Evolutionary conservation across 208 protist genomes (phyloP), one percentile per base, ranked within the genome.

Genomic region (Trypanosoma caninum): DNA sequence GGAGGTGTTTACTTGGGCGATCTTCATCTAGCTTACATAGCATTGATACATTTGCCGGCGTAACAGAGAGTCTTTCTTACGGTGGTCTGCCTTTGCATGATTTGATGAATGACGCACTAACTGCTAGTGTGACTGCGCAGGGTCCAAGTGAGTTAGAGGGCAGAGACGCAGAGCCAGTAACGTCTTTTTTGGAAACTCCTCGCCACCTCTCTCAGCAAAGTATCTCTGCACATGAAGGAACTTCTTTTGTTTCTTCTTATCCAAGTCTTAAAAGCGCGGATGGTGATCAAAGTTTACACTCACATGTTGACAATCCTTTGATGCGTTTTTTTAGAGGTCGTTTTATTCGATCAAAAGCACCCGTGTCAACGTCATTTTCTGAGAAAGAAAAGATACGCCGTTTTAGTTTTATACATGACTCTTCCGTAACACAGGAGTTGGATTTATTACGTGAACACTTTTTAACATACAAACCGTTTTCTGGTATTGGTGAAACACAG

Each of bases 401-500:
- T 23, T 20, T n/a, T 14, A 28, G 11, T 13, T 10, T 59, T 10
- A 33, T 6, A 22, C 28, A 5, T 6, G 14, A 18, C 5, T 18
- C 6, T 20, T 4, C 20, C 10, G 1, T 8, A 22, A 61, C 66
- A 34, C 74, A 76, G 30, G 87, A 94, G 59, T n/a, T 87, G 10
- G 47, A 69, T 27, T 34, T 40, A 7, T 51, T 89, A 44, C 70
- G 82, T n/a, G 68, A 90, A 35, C 66, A 68, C 18, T 47, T 88
- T 34, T 25, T 47, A 23, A 30, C 53, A 64, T 84, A 77, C 65
- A 72, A 86, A 23, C 66, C 66, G 41, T 94, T 95, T 52, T 66
- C 64, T 44, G 58, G 69, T 10, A 64, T 89, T 41, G 77, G 80
- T 45, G 70, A 80, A 44, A 84, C 69, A 6, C 85, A 91, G 64